Conservation (phyloP, 257 asterid species). For the Agastache rugosa region DNA sequence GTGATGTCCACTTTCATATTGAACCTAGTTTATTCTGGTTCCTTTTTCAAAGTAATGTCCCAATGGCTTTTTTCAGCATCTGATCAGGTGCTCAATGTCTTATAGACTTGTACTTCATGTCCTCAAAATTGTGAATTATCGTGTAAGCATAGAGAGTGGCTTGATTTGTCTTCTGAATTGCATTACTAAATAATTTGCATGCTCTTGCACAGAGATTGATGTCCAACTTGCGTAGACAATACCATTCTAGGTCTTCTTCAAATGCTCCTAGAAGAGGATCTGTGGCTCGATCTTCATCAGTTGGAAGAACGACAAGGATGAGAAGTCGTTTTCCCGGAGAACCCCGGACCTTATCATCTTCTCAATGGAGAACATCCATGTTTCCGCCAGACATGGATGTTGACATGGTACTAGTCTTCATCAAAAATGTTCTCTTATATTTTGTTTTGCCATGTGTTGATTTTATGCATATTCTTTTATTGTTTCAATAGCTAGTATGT, state of each 20-base stretch:
- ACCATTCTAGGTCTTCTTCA: slow-evolving; percentile 50
- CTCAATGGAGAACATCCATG: slow-evolving; percentile 54
- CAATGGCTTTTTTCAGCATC: neutral
- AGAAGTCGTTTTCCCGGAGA: slow-evolving; percentile 80
- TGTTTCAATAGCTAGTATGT: slow-evolving; percentile 16
- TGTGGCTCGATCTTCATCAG: slow-evolving; percentile 49
- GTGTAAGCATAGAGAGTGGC: neutral
- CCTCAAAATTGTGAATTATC: neutral
- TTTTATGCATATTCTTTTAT: neutral
- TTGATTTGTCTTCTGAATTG: slow-evolving; percentile 26
- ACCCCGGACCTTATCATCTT: slow-evolving; percentile 57
- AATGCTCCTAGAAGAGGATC: slow-evolving; percentile 53
- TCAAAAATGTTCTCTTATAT: slow-evolving; percentile 20
- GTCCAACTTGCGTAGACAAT: slow-evolving; percentile 51
- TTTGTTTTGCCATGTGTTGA: slow-evolving; percentile 21
- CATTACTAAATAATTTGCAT: slow-evolving; percentile 6
- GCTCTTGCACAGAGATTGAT: slow-evolving; percentile 54
- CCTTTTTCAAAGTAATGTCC: neutral
- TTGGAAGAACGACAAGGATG: slow-evolving; percentile 64
- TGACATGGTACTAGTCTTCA: slow-evolving; percentile 62
- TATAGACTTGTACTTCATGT: slow-evolving; percentile 4
- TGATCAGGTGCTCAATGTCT: slow-evolving; percentile 3
- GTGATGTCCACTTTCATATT: neutral
- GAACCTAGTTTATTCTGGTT: neutral
- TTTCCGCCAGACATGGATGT: slow-evolving; percentile 86